A percentile compares a stretch with the other conserved stretches of the same genome.
phyloP scores from a whole-genome alignment of 192 early-diverging fungal genomes.

The Allomyces javanicus region DNA sequence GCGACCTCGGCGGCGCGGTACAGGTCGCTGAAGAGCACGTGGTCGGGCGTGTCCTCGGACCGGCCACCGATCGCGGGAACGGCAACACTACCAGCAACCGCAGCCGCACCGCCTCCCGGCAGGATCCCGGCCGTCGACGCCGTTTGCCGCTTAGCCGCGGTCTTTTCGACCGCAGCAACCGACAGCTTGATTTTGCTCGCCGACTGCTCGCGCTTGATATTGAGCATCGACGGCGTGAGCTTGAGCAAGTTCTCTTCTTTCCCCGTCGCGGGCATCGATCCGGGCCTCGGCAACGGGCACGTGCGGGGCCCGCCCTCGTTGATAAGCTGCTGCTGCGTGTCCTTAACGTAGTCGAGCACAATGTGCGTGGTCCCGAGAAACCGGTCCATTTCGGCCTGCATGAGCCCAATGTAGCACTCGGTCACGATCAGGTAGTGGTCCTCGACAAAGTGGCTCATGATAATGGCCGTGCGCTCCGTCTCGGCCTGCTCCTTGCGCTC shows the following conservation, averaged over 20 bases:
- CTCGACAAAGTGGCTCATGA: conserved; percentile 35
- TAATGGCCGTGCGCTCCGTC: conserved; percentile 24
- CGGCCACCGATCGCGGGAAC: no score
- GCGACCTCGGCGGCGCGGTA: background rate
- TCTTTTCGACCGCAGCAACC: no score
- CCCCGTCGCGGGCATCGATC: background rate
- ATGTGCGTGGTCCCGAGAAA: conserved; percentile 22
- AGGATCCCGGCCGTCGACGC: no score
- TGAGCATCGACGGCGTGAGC: background rate
- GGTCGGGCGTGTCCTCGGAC: no score
- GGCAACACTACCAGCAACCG: no score
- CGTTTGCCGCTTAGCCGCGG: no score
- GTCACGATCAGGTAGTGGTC: conserved; percentile 31
- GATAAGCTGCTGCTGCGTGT: conserved; percentile 18
- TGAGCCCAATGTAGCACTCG: conserved; percentile 30
- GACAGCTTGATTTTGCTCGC: background rate
- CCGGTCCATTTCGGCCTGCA: conserved; percentile 36
- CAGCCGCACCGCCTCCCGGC: no score
- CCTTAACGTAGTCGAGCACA: conserved; percentile 28
- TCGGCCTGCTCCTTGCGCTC: conserved; percentile 36
- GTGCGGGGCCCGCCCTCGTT: background rate
- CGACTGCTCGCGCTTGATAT: background rate
- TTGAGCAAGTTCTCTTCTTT: background rate
- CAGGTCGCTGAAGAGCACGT: conserved; percentile 10
- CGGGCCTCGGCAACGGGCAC: background rate